These are phyloP conservation scores for Tephrocybe rancida DNA, from an alignment of 768 basidiomycete species.

Conservation along the genomic window DNA sequence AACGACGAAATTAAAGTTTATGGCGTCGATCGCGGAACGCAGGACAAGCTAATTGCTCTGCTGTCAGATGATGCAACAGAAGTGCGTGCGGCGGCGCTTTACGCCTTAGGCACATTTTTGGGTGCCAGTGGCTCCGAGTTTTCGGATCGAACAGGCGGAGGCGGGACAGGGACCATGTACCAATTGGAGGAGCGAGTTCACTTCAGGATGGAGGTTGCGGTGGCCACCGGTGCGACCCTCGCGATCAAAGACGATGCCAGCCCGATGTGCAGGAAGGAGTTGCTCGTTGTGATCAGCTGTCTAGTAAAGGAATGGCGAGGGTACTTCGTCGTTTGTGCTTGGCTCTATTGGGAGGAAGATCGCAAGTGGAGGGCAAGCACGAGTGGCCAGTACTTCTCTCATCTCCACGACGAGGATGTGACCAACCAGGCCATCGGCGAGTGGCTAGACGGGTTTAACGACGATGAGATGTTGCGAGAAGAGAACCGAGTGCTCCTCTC, in stretches of 20 bases:
- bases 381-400: slow-evolving; percentile 30
- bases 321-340: slow-evolving; percentile 94
- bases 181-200: slow-evolving; percentile 79
- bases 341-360: slow-evolving; percentile 96
- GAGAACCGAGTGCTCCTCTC: slow-evolving; percentile 84
- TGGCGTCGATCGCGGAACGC: slow-evolving; percentile 77
- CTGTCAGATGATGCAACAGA: slow-evolving; percentile 89
- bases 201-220: slow-evolving; percentile 88
- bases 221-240: slow-evolving; percentile 86
- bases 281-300: slow-evolving; percentile 88
- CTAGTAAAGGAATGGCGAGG: slow-evolving; percentile 97
- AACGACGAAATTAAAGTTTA: slow-evolving; percentile 90
- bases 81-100: slow-evolving; percentile 89
- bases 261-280: slow-evolving; percentile 95
- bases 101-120: slow-evolving; percentile 90
- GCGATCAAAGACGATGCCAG: slow-evolving; percentile 93
- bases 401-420: slow-evolving; percentile 66
- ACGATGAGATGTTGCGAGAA: slow-evolving; percentile 66
- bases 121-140: slow-evolving; percentile 85
- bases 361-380: slow-evolving; percentile 56
- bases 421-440: slow-evolving; percentile 72
- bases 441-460: slow-evolving; percentile 75
- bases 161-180: slow-evolving; percentile 81
- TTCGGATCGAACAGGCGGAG: slow-evolving; percentile 68
- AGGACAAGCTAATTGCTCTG: slow-evolving; percentile 79